A percentile compares a stretch with the other conserved stretches of the same genome.
phyloP scores from a whole-genome alignment of 2,329 filamentous ascomycete species.

The Fusarium poae region DNA sequence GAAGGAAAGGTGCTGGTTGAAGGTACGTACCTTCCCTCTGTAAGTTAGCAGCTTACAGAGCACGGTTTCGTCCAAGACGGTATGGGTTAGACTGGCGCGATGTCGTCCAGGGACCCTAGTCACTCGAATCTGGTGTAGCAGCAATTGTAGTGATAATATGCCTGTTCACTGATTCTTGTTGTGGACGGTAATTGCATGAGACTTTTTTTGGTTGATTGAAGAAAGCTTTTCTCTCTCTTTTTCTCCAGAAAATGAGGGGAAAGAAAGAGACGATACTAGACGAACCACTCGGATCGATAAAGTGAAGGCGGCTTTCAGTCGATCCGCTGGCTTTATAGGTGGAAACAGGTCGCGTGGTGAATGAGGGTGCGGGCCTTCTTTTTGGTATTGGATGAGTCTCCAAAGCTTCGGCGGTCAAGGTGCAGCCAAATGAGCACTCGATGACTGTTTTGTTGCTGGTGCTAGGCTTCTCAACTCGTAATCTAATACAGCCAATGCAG shows the following conservation, averaged over 20 bases:
- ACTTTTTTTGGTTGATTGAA: background rate
- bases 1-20: constrained; percentile 28
- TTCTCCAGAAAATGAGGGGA: background rate
- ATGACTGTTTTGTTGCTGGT: constrained; percentile 17
- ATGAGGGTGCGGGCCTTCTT: constrained; percentile 4
- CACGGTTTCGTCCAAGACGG: constrained; percentile 39
- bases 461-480: background rate
- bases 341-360: constrained; percentile 9
- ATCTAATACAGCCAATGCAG: background rate
- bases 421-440: constrained; percentile 6
- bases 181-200: constrained; percentile 1
- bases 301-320: background rate
- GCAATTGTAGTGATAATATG: background rate
- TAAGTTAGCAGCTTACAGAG: background rate
- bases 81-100: constrained; percentile 22
- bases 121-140: background rate
- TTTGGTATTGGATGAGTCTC: constrained; percentile 5
- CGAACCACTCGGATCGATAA: background rate
- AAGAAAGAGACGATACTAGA: background rate
- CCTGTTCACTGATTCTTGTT: constrained; percentile 3
- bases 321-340: background rate
- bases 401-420: constrained; percentile 13
- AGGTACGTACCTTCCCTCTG: constrained; percentile 19
- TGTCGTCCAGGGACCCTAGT: constrained; percentile 29
- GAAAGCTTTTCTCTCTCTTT: background rate